Conservation (phyloP, 2,329 filamentous ascomycete genomes). For the Plenodomus biglobosus region DNA sequence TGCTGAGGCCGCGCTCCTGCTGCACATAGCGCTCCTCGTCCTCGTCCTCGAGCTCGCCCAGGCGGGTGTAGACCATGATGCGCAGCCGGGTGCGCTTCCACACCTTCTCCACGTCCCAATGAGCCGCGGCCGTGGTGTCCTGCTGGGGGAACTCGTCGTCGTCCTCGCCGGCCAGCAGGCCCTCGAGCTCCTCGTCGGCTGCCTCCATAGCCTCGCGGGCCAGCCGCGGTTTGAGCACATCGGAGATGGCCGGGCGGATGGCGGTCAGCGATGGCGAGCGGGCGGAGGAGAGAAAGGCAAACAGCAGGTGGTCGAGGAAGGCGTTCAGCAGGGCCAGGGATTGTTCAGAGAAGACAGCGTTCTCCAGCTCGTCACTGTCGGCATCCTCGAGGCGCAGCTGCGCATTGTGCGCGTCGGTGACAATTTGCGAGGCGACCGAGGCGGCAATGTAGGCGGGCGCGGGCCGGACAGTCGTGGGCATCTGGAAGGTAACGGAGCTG, state of each 20-base stretch:
- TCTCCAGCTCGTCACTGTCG: slow-evolving; percentile 60
- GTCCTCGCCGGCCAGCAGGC: slow-evolving; percentile 81
- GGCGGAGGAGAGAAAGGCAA: slow-evolving; percentile 80
- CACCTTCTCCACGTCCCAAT: slow-evolving; percentile 84
- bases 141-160: slow-evolving; percentile 42
- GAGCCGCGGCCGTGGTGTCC: slow-evolving; percentile 48
- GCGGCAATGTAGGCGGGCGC: slow-evolving; percentile 84
- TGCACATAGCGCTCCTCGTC: slow-evolving; percentile 90
- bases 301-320: slow-evolving; percentile 91
- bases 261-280: slow-evolving; percentile 74
- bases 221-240: slow-evolving; percentile 85
- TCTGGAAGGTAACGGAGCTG: slow-evolving; percentile 55
- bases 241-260: slow-evolving; percentile 78
- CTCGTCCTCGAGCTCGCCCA: slow-evolving; percentile 96
- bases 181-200: slow-evolving; percentile 82
- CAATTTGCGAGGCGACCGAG: slow-evolving; percentile 85
- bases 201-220: slow-evolving; percentile 81
- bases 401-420: slow-evolving; percentile 83
- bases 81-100: slow-evolving; percentile 92
- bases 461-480: slow-evolving; percentile 70
- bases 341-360: slow-evolving; percentile 69
- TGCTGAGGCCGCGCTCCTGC: slow-evolving; percentile 65
- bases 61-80: slow-evolving; percentile 97
- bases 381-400: slow-evolving; percentile 71
- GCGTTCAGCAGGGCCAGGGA: slow-evolving; percentile 81